Evolutionary conservation across 805 yeast genomes (phyloP), one percentile per base, ranked within the genome.

Genomic region (Metschnikowia lochheadii): DNA sequence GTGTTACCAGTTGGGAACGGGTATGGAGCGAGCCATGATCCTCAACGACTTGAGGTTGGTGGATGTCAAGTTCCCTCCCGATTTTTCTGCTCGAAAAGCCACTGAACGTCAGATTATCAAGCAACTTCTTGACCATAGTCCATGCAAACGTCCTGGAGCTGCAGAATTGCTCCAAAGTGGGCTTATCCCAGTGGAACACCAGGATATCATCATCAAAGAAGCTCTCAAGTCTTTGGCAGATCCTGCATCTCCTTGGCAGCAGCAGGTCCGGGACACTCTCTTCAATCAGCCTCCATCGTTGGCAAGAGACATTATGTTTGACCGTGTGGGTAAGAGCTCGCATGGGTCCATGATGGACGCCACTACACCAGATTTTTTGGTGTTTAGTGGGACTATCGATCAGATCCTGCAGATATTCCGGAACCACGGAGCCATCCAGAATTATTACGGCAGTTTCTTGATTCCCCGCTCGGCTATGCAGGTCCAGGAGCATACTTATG

Each of bases 171-270:
- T 94, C 40, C 82, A 82, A 51, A 88, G 96, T 49, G 97, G 97
- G 0, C 72, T 84, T 64, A 70, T 94, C 20, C 96, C 97, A 0
- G 87, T 89, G 0, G 89, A 88, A 50, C 92, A 89, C 55, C 95
- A 90, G 60, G 97, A 94, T 62, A 88, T 87, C 61, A 79, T 89
- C 10, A 87, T 94, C 52, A 86, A 88, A 61, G 96, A 90, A 61
- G 97, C 96, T 0, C 72, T 94, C 56, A 82, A 84, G 56, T 87
- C 90, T 29, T 68, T 94, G 51, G 86, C 96, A 0, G 91, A 90
- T 64, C 92, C 96, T 0, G 83, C 94, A 0, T 88, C 97, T 0
- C 91, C 96, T 1, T 90, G 97, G 95, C 94, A 91, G 56, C 88
- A 84, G 55, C 96, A 90, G 64, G 96, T 94, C 0, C 79, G 97